A percentile compares a stretch with the other conserved stretches of the same genome.
Evolutionary conservation across 768 basidiomycete genomes (phyloP).

Genomic region (Mycena pura): DNA sequence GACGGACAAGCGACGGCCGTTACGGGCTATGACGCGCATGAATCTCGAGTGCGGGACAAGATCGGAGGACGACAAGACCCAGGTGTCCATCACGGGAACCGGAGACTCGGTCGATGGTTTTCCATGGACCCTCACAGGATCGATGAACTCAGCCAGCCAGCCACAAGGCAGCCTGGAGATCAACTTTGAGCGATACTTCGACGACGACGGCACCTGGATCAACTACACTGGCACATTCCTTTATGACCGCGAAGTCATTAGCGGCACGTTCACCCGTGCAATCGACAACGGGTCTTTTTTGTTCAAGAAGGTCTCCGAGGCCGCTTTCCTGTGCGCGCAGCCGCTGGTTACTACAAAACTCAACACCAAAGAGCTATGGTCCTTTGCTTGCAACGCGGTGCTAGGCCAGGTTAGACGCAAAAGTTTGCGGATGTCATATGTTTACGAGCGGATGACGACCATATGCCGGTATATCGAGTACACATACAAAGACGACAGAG

Average conservation of each 20-base stretch:
- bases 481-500: neutral
- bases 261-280: neutral
- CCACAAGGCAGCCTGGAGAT: neutral
- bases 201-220: neutral
- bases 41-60: constrained; percentile 4
- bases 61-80: neutral
- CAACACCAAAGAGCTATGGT: neutral
- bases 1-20: constrained; percentile 11
- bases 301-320: constrained; percentile 10
- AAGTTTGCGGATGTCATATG: neutral
- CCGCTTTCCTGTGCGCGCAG: constrained; percentile 6
- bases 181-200: neutral
- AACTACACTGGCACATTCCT: constrained; percentile 1
- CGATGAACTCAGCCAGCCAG: neutral
- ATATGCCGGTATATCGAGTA: neutral
- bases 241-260: neutral
- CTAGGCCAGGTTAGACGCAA: neutral
- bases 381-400: neutral
- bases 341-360: neutral
- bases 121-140: neutral
- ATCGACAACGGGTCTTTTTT: neutral
- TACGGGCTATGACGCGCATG: neutral
- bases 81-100: neutral
- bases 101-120: neutral
- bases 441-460: neutral